A percentile compares a stretch with the other conserved stretches of the same genome.
Evolutionary conservation across 2,329 filamentous ascomycete genomes (phyloP).

Genomic region (Alternaria sp.): DNA sequence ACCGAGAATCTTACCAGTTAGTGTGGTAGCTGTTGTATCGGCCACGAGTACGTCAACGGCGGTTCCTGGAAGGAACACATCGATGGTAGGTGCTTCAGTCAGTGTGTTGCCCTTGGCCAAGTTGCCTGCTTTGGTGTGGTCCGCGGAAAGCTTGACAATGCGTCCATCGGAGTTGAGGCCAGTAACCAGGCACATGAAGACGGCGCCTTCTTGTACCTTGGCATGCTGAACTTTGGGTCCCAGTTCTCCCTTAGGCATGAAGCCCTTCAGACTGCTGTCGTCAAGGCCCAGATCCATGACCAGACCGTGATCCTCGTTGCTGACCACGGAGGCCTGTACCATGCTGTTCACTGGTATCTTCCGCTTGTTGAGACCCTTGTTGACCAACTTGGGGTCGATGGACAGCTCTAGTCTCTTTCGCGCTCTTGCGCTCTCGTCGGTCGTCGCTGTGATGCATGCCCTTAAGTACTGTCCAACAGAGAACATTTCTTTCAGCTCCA

Average conservation of each 20-base stretch:
- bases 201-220: constrained; percentile 80
- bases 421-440: constrained; percentile 71
- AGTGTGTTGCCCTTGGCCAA: constrained; percentile 72
- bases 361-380: constrained; percentile 75
- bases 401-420: constrained; percentile 90
- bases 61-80: constrained; percentile 91
- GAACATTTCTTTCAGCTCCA: constrained; percentile 81
- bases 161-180: constrained; percentile 80
- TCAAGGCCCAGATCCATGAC: constrained; percentile 90
- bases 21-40: constrained; percentile 76
- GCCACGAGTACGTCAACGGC: constrained; percentile 85
- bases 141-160: constrained; percentile 84
- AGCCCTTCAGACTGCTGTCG: constrained; percentile 75
- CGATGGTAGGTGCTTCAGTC: constrained; percentile 82
- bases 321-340: constrained; percentile 86
- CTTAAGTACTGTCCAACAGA: constrained; percentile 86
- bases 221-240: constrained; percentile 71
- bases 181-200: constrained; percentile 83
- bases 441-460: constrained; percentile 81
- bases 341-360: constrained; percentile 79
- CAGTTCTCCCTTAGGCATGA: constrained; percentile 85
- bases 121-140: constrained; percentile 74
- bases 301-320: constrained; percentile 94
- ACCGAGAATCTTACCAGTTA: constrained; percentile 91
- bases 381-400: constrained; percentile 79